A percentile compares a stretch with the other conserved stretches of the same genome.
These are phyloP conservation scores for Garcia nutans DNA, from an alignment of 345 rosid species.

Conservation along the genomic window DNA sequence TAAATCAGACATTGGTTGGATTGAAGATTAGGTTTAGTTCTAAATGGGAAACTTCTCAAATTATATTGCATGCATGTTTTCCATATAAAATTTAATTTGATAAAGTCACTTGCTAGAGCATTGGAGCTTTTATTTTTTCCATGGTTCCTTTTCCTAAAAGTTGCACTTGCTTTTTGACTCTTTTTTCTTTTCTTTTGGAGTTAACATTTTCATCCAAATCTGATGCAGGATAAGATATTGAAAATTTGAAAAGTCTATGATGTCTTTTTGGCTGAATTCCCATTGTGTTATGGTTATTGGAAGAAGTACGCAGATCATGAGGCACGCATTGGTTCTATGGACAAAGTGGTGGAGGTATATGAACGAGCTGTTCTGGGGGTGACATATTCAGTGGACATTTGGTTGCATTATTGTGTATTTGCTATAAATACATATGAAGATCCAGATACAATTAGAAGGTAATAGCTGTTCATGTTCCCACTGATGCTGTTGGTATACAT, in stretches of 20 bases:
- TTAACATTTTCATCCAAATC: slow-evolving; percentile 20
- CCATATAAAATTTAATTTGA: neutral
- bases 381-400: slow-evolving; percentile 96
- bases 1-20: neutral
- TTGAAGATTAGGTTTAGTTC: neutral
- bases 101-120: neutral
- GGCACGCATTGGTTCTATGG: slow-evolving; percentile 79
- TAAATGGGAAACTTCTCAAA: neutral
- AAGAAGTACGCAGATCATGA: slow-evolving; percentile 98
- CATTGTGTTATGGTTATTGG: slow-evolving; percentile 98
- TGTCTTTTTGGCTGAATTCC: slow-evolving; percentile 89
- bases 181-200: slow-evolving; percentile 1
- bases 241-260: slow-evolving; percentile 86
- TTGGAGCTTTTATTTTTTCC: neutral
- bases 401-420: slow-evolving; percentile 89
- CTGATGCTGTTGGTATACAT: slow-evolving; percentile 31
- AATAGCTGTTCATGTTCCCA: slow-evolving; percentile 26
- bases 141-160: neutral
- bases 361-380: slow-evolving; percentile 91
- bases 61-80: too few relatives aligned
- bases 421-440: slow-evolving; percentile 83
- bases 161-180: neutral
- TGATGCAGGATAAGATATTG: slow-evolving; percentile 68
- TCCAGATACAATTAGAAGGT: slow-evolving; percentile 95
- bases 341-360: slow-evolving; percentile 93